Conservation (phyloP, 805 yeast species). For the Metschnikowia lunata region DNA sequence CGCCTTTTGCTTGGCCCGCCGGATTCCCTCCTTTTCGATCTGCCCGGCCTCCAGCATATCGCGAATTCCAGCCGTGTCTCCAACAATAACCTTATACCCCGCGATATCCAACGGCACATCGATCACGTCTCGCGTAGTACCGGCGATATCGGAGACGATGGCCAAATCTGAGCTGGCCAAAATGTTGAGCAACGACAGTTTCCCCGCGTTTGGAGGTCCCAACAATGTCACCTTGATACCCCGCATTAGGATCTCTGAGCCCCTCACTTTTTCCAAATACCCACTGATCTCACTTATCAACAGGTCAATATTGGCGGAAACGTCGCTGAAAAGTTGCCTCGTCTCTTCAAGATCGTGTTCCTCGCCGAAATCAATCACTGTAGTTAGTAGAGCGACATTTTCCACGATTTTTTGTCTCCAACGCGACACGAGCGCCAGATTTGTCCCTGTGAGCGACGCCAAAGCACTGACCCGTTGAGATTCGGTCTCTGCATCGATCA, state of each 20-base stretch:
- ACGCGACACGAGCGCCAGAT: conserved; percentile 45
- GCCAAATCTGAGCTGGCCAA: conserved; percentile 79
- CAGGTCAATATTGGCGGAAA: conserved; percentile 37
- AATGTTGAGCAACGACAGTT: conserved; percentile 78
- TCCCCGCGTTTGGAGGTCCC: conserved; percentile 97
- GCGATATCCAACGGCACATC: conserved; percentile 76
- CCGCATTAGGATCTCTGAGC: conserved; percentile 58
- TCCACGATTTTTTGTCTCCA: conserved; percentile 71
- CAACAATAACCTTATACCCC: conserved; percentile 78
- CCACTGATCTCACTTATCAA: conserved; percentile 44
- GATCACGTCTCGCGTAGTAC: conserved; percentile 88
- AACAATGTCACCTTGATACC: conserved; percentile 73
- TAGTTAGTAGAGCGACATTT: conserved; percentile 72
- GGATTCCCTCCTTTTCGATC: conserved; percentile 78
- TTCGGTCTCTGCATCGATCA: conserved; percentile 94
- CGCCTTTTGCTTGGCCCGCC: conserved; percentile 63
- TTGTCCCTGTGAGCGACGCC: conserved; percentile 66
- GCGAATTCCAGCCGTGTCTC: conserved; percentile 93
- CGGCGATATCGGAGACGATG: conserved; percentile 86
- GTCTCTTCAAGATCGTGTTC: conserved; percentile 79
- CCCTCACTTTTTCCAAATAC: conserved; percentile 44
- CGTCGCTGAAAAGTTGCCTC: conserved; percentile 47
- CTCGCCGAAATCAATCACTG: conserved; percentile 91
- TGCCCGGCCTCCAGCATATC: conserved; percentile 41
- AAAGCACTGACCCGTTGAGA: conserved; percentile 74